Evolutionary conservation across 78 protist species (phyloP).

Genomic region (Dictyostelium brefeldianum): DNA sequence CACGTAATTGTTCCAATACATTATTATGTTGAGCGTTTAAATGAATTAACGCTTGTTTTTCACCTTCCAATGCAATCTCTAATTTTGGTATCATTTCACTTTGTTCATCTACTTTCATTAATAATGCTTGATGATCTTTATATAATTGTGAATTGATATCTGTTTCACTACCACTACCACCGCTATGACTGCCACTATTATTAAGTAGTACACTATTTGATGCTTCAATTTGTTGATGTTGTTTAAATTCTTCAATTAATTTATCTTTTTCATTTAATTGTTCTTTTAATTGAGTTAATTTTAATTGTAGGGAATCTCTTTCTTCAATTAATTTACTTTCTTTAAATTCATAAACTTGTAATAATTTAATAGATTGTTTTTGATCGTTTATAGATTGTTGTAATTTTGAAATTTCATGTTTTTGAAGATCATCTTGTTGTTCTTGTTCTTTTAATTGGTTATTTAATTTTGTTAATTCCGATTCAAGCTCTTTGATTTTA

Average conservation of each 20-base stretch:
- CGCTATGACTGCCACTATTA: neutral
- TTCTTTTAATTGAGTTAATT: constrained; percentile 17
- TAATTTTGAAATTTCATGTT: constrained; percentile 13
- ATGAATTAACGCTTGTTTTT: constrained; percentile 29
- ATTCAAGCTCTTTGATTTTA: constrained; percentile 1
- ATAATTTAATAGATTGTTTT: constrained; percentile 20
- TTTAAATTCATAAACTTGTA: constrained; percentile 50
- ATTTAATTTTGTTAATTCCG: constrained; percentile 4
- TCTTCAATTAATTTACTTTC: constrained; percentile 36
- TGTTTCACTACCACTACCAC: neutral
- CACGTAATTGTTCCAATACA: neutral
- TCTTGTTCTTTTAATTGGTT: neutral
- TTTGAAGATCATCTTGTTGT: neutral
- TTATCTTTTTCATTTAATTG: neutral
- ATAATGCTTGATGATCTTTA: neutral
- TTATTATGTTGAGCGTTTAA: neutral
- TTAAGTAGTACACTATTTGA: neutral
- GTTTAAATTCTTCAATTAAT: neutral
- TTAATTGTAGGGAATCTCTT: neutral
- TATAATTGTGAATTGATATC: neutral
- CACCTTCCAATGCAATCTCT: neutral
- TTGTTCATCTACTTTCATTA: constrained; percentile 13
- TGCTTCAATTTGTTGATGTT: neutral
- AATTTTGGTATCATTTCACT: neutral
- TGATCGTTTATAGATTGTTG: constrained; percentile 10